Base-by-base conservation (phyloP, 2,329 filamentous ascomycete species). In the Dothistroma pini region DNA sequence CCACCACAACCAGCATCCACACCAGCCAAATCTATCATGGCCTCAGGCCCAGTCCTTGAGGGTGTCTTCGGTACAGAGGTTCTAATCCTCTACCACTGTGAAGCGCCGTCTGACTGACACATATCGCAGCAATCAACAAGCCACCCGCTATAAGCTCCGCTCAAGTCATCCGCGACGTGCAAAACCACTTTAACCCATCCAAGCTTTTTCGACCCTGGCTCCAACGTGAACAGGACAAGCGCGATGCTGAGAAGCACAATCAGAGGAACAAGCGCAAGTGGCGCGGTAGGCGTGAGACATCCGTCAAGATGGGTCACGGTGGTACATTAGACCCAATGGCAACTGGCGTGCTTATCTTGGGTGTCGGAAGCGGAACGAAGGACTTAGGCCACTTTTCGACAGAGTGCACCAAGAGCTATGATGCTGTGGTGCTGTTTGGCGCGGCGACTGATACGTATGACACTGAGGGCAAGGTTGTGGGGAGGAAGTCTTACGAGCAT, bases 401-500 rank as follows among this genome's bases (percentile, higher is more conserved):
- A 1, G 83, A 85, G 58, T 97, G 95, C 80, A 96, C 89, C 53
- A 99, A 99, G 80, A 89, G 86, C 0, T 99, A 99, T 76, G 93
- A 97, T 76, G 87, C 91, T 0, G 84, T 92, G 3, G 85, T 97
- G 0, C 78, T 97, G 4, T 97, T 99, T 71, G 95, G 95, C 60
- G 91, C 90, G 9, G 91, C 89, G 70, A 97, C 93, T 51, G 95
- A 97, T 75, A 92, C 89, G 16, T 97, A 97, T 75, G 95, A 99
- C 74, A 83, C 87, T 14, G 84, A 89, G 8, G 95, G 95, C 21
- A 93, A 95, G 75, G 81, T 97, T 47, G 84, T 97, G 47, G 86
- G 86, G 66, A 86, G 86, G 69, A 87, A 87, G 44, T 81, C 84
- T 6, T 95, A 93, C 74, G 86, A 88, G 57, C 90, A 96, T 72